These are phyloP conservation scores for Quercus agrifolia DNA, from an alignment of 306 rosid genomes.

Conservation along the genomic window DNA sequence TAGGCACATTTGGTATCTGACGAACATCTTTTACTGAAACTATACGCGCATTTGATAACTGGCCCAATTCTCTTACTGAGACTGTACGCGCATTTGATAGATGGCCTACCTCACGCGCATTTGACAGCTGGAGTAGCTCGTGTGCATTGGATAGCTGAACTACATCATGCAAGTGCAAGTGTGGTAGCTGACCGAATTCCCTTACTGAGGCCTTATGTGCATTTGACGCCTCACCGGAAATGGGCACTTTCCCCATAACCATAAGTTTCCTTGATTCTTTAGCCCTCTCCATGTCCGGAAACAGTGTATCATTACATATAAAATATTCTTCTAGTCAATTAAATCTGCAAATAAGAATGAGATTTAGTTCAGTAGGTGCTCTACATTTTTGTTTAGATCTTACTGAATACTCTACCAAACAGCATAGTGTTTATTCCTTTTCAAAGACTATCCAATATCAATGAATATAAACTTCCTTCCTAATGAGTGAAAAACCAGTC, in stretches of 20 bases:
- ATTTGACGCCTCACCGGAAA: conserved; percentile 42
- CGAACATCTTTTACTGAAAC: conserved; percentile 55
- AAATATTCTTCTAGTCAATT: conserved; percentile 20
- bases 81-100: conserved; percentile 40
- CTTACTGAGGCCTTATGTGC: conserved; percentile 26
- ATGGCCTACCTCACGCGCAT: conserved; percentile 38
- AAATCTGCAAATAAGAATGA: conserved; percentile 47
- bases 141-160: conserved; percentile 26
- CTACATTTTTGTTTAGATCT: conserved; percentile 15
- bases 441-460: not conserved
- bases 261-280: conserved; percentile 64
- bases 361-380: conserved; percentile 17
- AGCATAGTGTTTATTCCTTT: not conserved
- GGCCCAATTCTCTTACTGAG: not conserved
- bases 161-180: conserved; percentile 32
- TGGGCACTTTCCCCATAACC: conserved; percentile 45
- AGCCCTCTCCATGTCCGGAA: conserved; percentile 69
- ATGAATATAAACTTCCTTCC: conserved; percentile 3
- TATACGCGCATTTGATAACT: conserved; percentile 25
- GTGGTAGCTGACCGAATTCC: conserved; percentile 30
- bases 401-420: not conserved
- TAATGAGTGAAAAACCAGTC: conserved; percentile 5
- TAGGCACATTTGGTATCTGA: conserved; percentile 51
- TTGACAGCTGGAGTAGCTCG: conserved; percentile 30
- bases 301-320: conserved; percentile 41